Percentiles rank a stretch among this genome's conserved stretches.
Conservation (phyloP, 1,284 basidiomycete species). For the Malassezia pachydermatis region DNA sequence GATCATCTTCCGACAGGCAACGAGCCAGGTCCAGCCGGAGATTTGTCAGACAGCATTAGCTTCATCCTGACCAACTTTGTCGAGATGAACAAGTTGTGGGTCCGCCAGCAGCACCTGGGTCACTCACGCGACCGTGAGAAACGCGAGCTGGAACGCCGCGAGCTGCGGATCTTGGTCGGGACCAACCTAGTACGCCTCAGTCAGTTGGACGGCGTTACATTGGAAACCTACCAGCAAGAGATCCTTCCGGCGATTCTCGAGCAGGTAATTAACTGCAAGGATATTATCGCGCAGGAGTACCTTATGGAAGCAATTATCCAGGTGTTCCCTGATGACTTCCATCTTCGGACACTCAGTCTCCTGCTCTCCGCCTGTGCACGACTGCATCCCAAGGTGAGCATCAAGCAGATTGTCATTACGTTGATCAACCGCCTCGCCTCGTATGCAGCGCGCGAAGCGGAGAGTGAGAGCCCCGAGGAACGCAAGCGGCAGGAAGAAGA, state of each 20-base stretch:
- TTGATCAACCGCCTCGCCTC: slow-evolving; percentile 46
- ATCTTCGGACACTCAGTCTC: slow-evolving; percentile 40
- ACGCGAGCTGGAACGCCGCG: slow-evolving; percentile 43
- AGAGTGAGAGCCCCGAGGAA: slow-evolving; percentile 45
- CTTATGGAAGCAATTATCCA: slow-evolving; percentile 49
- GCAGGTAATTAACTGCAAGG: slow-evolving; percentile 48
- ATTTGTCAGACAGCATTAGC: slow-evolving; percentile 43
- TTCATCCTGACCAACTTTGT: slow-evolving; percentile 48
- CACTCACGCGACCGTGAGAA: slow-evolving; percentile 46
- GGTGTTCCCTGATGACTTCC: slow-evolving; percentile 48
- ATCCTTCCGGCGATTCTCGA: slow-evolving; percentile 45
- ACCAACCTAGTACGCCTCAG: slow-evolving; percentile 48
- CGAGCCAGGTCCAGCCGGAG: slow-evolving; percentile 38
- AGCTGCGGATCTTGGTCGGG: slow-evolving; percentile 46
- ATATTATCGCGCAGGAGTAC: slow-evolving; percentile 47
- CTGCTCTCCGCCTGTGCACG: slow-evolving; percentile 46
- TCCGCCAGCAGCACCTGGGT: slow-evolving; percentile 46
- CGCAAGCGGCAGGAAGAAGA: slow-evolving; percentile 43
- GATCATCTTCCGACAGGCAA: slow-evolving; percentile 43
- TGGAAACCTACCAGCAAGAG: slow-evolving; percentile 39
- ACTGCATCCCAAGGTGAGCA: slow-evolving; percentile 47
- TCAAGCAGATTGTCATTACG: slow-evolving; percentile 47
- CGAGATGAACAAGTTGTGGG: slow-evolving; percentile 49
- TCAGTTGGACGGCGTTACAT: slow-evolving; percentile 45
- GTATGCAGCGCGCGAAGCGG: slow-evolving; percentile 44